Conservation (phyloP, 192 early-diverging fungal species). For the Coemansia sp. region DNA sequence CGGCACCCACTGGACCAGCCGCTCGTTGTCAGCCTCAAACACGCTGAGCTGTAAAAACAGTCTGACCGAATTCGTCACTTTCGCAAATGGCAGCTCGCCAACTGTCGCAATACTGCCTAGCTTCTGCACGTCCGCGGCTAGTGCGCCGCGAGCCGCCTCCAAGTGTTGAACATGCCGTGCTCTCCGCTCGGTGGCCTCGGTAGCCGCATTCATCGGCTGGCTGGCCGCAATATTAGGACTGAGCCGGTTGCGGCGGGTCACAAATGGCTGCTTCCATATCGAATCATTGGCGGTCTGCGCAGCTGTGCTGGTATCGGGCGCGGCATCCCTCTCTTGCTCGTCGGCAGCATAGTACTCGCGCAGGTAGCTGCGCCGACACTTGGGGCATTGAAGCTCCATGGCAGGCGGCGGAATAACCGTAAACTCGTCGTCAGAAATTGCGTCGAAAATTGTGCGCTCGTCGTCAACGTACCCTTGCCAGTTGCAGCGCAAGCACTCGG, state of each 20-base stretch:
- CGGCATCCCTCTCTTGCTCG: background rate
- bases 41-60: slow-evolving; percentile 50
- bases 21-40: slow-evolving; percentile 39
- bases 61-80: slow-evolving; percentile 34
- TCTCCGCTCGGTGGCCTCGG: background rate
- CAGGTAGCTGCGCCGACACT: slow-evolving; percentile 44
- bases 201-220: background rate
- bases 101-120: background rate
- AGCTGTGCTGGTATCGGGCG: background rate
- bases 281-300: background rate
- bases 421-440: slow-evolving; percentile 3
- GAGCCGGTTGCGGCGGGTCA: slow-evolving; percentile 13
- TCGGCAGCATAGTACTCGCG: slow-evolving; percentile 51
- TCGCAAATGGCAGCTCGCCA: slow-evolving; percentile 30
- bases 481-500: slow-evolving; percentile 48
- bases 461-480: slow-evolving; percentile 47
- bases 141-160: slow-evolving; percentile 4
- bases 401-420: slow-evolving; percentile 3
- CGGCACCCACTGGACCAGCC: slow-evolving; percentile 50
- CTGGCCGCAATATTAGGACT: background rate
- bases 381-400: slow-evolving; percentile 25
- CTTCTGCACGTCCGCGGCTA: background rate
- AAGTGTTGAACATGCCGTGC: slow-evolving; percentile 6
- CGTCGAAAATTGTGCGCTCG: slow-evolving; percentile 23
- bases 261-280: slow-evolving; percentile 12